Evolutionary conservation across 2,329 filamentous ascomycete genomes (phyloP).

Genomic region (Exophiala lecanii-corni): DNA sequence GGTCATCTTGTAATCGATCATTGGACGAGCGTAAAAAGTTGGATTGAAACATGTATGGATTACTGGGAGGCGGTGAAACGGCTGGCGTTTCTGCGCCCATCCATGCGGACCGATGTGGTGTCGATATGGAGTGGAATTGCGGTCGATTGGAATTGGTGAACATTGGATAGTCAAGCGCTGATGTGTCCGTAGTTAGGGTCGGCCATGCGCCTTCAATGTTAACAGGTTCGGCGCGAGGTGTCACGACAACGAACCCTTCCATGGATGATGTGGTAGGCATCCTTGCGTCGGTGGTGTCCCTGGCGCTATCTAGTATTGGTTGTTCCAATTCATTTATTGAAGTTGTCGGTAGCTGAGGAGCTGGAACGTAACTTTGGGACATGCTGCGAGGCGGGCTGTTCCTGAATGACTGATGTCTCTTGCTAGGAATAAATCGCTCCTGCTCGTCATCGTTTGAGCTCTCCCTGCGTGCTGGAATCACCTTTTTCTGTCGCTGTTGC

Average conservation of each 20-base stretch:
- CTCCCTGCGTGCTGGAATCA: constrained; percentile 5
- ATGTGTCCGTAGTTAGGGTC: neutral
- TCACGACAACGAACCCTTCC: neutral
- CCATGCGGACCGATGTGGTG: neutral
- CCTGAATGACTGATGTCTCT: constrained; percentile 2
- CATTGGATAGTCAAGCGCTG: constrained; percentile 1
- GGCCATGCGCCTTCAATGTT: neutral
- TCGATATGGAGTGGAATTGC: constrained; percentile 1
- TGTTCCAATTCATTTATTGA: neutral
- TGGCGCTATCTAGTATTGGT: neutral
- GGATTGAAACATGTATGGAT: neutral
- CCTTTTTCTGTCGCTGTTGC: neutral
- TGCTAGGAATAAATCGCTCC: neutral
- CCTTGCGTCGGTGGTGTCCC: neutral
- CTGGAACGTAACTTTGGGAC: neutral
- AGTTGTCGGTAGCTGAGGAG: neutral
- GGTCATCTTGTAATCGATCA: neutral
- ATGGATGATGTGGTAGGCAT: neutral
- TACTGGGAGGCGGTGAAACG: neutral
- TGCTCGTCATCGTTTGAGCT: constrained; percentile 1
- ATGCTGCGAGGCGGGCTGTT: neutral
- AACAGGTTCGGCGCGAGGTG: neutral
- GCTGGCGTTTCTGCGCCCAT: constrained; percentile 1
- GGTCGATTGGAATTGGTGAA: neutral
- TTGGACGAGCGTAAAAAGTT: neutral